A percentile compares a stretch with the other conserved stretches of the same genome.
phyloP scores from a whole-genome alignment of 2,329 filamentous ascomycete species.

The Scytalidium lignicola region DNA sequence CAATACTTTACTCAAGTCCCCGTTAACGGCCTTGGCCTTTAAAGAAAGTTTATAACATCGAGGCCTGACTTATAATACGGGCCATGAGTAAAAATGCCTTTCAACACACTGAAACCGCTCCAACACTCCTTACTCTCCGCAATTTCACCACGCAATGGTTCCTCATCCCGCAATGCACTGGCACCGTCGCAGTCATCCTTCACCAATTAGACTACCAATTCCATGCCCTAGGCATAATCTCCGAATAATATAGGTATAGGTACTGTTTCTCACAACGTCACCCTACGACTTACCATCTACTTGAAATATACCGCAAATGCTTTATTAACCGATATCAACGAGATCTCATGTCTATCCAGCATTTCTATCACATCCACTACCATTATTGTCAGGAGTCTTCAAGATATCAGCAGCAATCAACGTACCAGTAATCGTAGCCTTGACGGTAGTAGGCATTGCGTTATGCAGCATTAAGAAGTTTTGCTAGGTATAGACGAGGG shows the following conservation, averaged over 20 bases:
- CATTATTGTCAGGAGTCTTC: constrained; percentile 26
- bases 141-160: constrained; percentile 26
- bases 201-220: constrained; percentile 36
- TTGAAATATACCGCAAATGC: constrained; percentile 25
- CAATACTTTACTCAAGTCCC: no score
- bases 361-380: constrained; percentile 30
- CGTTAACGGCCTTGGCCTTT: background rate
- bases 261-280: constrained; percentile 26
- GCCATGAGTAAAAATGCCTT: background rate
- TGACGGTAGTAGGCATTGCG: constrained; percentile 35
- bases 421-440: constrained; percentile 33
- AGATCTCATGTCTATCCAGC: constrained; percentile 34
- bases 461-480: constrained; percentile 27
- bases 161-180: constrained; percentile 33
- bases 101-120: background rate
- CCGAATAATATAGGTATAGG: constrained; percentile 34
- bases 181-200: constrained; percentile 31
- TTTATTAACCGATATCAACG: constrained; percentile 27
- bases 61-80: background rate
- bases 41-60: background rate
- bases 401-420: constrained; percentile 29
- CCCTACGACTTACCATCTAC: constrained; percentile 28
- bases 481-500: constrained; percentile 29
- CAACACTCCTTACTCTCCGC: constrained; percentile 17
- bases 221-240: constrained; percentile 29